These are phyloP conservation scores for Thamnidium elegans DNA, from an alignment of 192 early-diverging fungal species.

Conservation along the genomic window DNA sequence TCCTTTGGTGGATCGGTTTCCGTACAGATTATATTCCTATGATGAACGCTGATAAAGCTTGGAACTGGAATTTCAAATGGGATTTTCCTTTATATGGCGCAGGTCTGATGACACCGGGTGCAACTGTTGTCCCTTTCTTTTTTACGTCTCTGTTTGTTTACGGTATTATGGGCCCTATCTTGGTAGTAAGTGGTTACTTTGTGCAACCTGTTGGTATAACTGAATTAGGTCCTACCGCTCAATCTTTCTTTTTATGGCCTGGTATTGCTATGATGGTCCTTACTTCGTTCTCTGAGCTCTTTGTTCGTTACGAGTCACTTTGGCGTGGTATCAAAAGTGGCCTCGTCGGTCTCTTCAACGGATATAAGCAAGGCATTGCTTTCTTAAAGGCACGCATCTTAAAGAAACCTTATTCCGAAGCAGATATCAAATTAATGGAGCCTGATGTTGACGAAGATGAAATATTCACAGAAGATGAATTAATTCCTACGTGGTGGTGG, in stretches of 20 bases:
- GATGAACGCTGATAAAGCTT: constrained; percentile 47
- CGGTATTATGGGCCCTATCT: constrained; percentile 59
- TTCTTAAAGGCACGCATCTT: constrained; percentile 14
- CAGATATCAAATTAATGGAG: constrained; percentile 1
- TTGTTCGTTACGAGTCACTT: constrained; percentile 45
- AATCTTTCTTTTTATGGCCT: constrained; percentile 70
- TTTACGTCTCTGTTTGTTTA: constrained; percentile 52
- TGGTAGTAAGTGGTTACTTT: constrained; percentile 42
- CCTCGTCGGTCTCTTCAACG: constrained; percentile 1
- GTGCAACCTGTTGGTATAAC: constrained; percentile 32
- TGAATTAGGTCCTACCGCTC: constrained; percentile 41
- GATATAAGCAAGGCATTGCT: constrained; percentile 4
- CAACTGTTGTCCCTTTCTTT: constrained; percentile 54
- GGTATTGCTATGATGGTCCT: constrained; percentile 66
- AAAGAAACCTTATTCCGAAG: not conserved
- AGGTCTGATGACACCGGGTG: constrained; percentile 57
- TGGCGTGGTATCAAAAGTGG: constrained; percentile 44
- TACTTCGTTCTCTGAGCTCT: constrained; percentile 60
- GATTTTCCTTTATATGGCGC: constrained; percentile 63
- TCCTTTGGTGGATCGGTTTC: constrained; percentile 51
- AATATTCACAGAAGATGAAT: constrained; percentile 43
- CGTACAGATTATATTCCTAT: constrained; percentile 36
- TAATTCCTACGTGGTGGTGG: constrained; percentile 60
- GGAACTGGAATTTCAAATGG: constrained; percentile 48
- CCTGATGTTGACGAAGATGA: constrained; percentile 35